Evolutionary conservation across 2,329 filamentous ascomycete species (phyloP), one percentile per base, ranked within the genome.

Genomic region (Trichoderma sp.): DNA sequence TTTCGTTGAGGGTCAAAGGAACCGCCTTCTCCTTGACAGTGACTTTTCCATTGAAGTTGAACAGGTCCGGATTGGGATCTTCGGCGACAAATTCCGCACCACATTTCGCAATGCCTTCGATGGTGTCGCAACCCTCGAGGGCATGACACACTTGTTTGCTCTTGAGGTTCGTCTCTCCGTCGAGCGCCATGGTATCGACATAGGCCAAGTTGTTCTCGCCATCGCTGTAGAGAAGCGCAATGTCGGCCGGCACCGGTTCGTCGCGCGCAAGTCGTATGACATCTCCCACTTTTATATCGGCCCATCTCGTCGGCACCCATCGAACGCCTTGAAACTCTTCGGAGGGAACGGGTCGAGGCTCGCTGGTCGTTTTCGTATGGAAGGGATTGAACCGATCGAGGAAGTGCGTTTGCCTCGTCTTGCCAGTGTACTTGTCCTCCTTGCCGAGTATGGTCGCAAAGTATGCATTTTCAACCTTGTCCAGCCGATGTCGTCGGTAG

Each of bases 81-180:
- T 94, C 91, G 2, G 90, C 82, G 17, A 91, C 86, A 61, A 92
- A 85, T 24, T 88, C 81, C 4, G 88, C 89, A 14, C 78, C 71
- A 69, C 83, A 86, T 2, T 76, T 74, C 6, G 82, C 78, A 39
- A 93, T 80, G 0, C 84, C 78, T 26, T 76, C 78, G 14, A 88
- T 81, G 0, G 80, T 82, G 50, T 78, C 74, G 71, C 89, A 92
- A 5, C 74, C 75, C 66, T 87, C 84, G 3, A 89, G 80, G 1
- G 86, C 83, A 5, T 85, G 83, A 3, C 90, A 82, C 0, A 86
- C 81, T 72, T 90, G 88, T 76, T 91, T 93, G 74, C 83, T 90
- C 77, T 94, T 93, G 26, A 94, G 81, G 68, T 91, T 93, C 1
- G 90, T 94, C 77, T 94, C 91, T 54, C 91, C 91, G 69, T 94